Evolutionary conservation across 192 early-diverging fungal genomes (phyloP), one percentile per base, ranked within the genome.

Genomic region (Entophlyctis luteolus): DNA sequence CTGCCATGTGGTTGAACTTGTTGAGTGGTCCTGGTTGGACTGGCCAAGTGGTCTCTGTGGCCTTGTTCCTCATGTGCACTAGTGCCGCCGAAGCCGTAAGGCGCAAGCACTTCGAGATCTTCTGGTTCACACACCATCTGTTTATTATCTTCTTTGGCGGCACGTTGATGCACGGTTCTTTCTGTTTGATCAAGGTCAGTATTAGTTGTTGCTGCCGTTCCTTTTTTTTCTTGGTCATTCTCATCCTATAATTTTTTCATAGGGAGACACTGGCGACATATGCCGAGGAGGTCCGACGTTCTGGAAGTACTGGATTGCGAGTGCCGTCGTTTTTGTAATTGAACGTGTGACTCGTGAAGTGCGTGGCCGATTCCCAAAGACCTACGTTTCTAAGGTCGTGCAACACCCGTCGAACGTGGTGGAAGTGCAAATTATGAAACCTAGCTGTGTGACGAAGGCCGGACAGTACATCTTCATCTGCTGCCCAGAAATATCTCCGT

Each of bases 91-190:
- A 84, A 49, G 81, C 75, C 62, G 78, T 86, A 0, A 69, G 86
- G 0, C 37, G 86, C n/a, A 88, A 88, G 72, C 59, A 85, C 46
- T 87, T 87, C 57, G 89, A 93, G 70, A 72, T 84, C 42, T 93
- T 93, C 70, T 93, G 90, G 90, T 91, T 90, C 73, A 84, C 88
- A 36, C 90, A 93, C 67, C 91, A 93, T 65, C 78, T 93, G 31
- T 92, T 92, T 74, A 82, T 92, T 55, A 76, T 92, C 48, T 92
- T 90, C 76, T 92, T 93, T 76, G 86, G 87, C 37, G 86, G 83
- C 27, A 80, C 86, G 20, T 84, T 90, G 46, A 84, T 89, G 71
- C 92, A 92, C 75, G 92, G 92, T 5, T 81, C 84, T 1, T 93
- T 92, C 73, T 93, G 92, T 71, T 84, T 93, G 69, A 84, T 93